Base-by-base conservation (phyloP, 2,329 filamentous ascomycete genomes). In the Cucurbitaria berberidis region DNA sequence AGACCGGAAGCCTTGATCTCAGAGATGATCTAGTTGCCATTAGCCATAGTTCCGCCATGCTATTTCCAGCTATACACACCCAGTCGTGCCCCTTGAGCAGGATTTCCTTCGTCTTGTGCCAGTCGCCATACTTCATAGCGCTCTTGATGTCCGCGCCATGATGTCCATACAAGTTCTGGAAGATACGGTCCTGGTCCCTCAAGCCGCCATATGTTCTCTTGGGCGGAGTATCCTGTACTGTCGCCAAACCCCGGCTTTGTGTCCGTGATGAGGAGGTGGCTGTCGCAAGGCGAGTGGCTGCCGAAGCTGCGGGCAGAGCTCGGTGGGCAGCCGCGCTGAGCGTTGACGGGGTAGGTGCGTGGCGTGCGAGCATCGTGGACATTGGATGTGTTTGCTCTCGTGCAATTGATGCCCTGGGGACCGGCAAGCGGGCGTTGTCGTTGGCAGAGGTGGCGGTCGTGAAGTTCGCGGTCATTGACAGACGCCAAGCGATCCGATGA, bases 81-180 rank as follows among this genome's bases (percentile, higher is more conserved):
- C 95, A 99, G 71, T 99, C 93, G 79, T 99, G 91, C 51, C 95
- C 95, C 84, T 99, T 99, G 67, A 91, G 80, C 54, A 99, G 78
- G 53, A 99, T 99, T 77, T 99, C 95, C 85, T 99, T 99, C 50
- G 95, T 99, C 85, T 96, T 96, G 82, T 99, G 87, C 95, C 95
- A 99, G 78, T 98, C 95, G 68, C 95, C 95, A 84, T 96, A 96
- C 81, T 96, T 96, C 88, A 91, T 93, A 48, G 95, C 93, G 74
- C 87, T 91, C 82, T 95, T 93, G 67, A 99, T 81, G 77, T 97
- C 93, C 59, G 92, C 85, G 46, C 91, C 92, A 80, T 91, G 91
- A 75, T 95, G 91, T 71, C 91, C 88, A 81, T 99, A 99, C 54
- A 99, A 84, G 81, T 99, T 99, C 82, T 96, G 93, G 81, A 99